Base-by-base conservation (phyloP, 768 basidiomycete species). In the Kockovaella imperatae region DNA sequence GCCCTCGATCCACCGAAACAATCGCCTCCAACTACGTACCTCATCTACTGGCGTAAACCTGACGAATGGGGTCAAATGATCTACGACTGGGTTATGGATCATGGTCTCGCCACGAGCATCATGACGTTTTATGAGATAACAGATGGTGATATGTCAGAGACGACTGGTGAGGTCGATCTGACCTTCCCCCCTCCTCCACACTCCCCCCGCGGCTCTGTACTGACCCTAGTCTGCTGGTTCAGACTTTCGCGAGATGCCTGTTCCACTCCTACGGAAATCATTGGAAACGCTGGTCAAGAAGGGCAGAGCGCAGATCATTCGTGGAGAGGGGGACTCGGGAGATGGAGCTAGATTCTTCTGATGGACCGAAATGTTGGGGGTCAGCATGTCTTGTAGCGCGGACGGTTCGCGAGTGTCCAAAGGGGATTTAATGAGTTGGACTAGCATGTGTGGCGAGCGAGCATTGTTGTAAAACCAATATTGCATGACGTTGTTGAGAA, bases 101-200 rank as follows among this genome's bases (percentile, higher is more conserved):
- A 70, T 21, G 75, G 75, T 0, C 62, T 71, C 45, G 66, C 51
- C 5, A 63, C 64, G 21, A 64, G 61, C 11, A 73, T 75, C 53
- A 55, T 75, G 60, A 75, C 75, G 0, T 72, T 75, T 42, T 74
- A 72, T 53, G 75, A 75, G 45, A 59, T 75, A 10, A 71, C 69
- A 2, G 72, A 74, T 25, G 72, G 71, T 15, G 71, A 72, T 47
- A 42, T 72, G 39, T 62, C 67, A 13, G 54, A 70, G 49, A 63
- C 58, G 15, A 69, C 66, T 28, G 70, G 63, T 67, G 28, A 42
- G 58, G 45, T 24, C 39, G 6, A 35, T 6, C 10, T 7, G 26
- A 20, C 24, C 18, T 47, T 8, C 8, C 18, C 11, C 21, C n/a
- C 18, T 5, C 13, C 31, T 20, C 11, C 32, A 11, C 11, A 34